phyloP scores from a whole-genome alignment of 352 stramenopile species.

The Pilasporangium apinafurcum region DNA sequence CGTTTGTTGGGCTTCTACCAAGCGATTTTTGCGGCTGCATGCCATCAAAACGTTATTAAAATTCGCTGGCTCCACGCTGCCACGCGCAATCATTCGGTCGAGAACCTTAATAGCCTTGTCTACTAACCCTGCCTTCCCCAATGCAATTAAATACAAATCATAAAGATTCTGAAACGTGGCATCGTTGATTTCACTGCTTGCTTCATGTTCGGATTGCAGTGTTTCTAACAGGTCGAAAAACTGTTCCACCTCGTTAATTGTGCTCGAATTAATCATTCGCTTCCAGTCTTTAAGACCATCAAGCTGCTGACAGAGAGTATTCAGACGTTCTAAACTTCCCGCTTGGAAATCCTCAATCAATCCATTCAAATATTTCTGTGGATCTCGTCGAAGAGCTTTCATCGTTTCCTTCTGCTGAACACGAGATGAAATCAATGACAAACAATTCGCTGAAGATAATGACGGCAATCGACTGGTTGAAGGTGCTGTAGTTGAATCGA shows the following conservation, averaged over 20 bases:
- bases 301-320: too few species aligned
- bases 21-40: constrained; percentile 22
- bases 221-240: constrained; percentile 6
- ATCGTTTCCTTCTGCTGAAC: constrained; percentile 3
- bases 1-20: constrained; percentile 22
- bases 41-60: constrained; percentile 31
- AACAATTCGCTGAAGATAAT: too few species aligned
- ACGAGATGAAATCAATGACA: constrained; percentile 7
- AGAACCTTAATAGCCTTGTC: constrained; percentile 21
- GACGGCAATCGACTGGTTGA: too few species aligned
- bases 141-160: constrained; percentile 9
- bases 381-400: constrained; percentile 4
- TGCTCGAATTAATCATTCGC: not conserved
- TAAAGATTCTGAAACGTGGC: not conserved
- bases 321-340: too few species aligned
- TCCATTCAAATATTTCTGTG: too few species aligned
- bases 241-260: constrained; percentile 3
- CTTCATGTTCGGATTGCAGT: not conserved
- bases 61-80: constrained; percentile 9
- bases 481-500: not conserved
- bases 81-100: constrained; percentile 20
- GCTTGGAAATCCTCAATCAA: too few species aligned
- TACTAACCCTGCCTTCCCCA: constrained; percentile 5
- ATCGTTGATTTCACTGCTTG: not conserved
- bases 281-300: constrained; percentile 1